Percentiles rank a stretch among this genome's conserved stretches.
Evolutionary conservation across 345 rosid genomes (phyloP).

Genomic region (Bruguiera gymnorhiza): DNA sequence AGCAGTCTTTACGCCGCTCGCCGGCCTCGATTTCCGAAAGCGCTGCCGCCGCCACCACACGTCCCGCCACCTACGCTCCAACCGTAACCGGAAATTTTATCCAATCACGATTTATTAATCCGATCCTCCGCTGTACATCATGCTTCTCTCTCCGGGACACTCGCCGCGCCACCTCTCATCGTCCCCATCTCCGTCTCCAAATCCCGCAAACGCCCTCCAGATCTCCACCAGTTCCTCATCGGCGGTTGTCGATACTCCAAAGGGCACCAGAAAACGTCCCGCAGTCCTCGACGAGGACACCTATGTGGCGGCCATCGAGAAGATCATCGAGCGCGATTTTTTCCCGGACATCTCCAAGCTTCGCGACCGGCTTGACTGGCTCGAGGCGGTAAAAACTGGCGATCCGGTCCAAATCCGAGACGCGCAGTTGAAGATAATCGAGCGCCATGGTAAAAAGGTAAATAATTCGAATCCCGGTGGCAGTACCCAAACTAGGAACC

Average conservation of each 20-base stretch:
- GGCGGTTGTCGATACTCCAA: conserved; percentile 5
- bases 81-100: too few species aligned
- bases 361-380: conserved; percentile 90
- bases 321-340: conserved; percentile 92
- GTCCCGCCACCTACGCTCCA: too few species aligned
- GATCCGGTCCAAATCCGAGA: conserved; percentile 89
- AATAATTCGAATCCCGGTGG: conserved; percentile 34
- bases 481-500: conserved; percentile 17
- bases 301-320: conserved; percentile 83
- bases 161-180: conserved; percentile 71
- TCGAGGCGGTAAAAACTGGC: conserved; percentile 75
- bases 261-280: conserved; percentile 47
- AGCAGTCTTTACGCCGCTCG: too few species aligned
- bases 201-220: conserved; percentile 25
- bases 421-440: conserved; percentile 91
- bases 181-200: conserved; percentile 55
- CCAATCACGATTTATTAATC: too few species aligned
- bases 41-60: too few species aligned
- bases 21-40: too few species aligned
- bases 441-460: conserved; percentile 65
- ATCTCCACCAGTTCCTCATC: conserved; percentile 34
- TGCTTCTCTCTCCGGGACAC: conserved; percentile 78
- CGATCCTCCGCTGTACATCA: conserved; percentile 1
- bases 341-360: conserved; percentile 95
- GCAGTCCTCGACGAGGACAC: conserved; percentile 82